Base-by-base conservation (phyloP, 176 grass and related monocot species). In the Avena eriantha region DNA sequence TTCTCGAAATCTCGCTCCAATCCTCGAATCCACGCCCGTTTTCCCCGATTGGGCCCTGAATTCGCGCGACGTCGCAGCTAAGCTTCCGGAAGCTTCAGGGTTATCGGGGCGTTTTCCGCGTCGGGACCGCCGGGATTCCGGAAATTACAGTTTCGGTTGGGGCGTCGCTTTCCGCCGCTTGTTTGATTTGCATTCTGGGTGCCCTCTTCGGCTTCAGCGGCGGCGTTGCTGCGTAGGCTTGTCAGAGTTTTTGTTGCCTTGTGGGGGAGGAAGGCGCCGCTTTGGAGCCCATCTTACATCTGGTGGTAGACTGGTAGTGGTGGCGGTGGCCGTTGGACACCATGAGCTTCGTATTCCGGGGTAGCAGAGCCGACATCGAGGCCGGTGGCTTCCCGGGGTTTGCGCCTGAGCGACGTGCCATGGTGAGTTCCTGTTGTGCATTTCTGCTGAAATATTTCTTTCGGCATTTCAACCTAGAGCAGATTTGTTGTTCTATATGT, bases 281-380 rank as follows among this genome's bases (percentile, higher is more conserved):
- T 88, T 90, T 84, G 79, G 60, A 82, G 67, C 70, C 43, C 82
- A 75, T 59, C 49, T 67, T 73, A 18, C 18, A 22, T 11, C 61
- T 51, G 23, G 67, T 39, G 46, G 73, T 45, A 50, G 57, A 19
- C 57, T 39, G 46, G 73, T 45, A 50, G 57, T 34, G 73, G 13
- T 12, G 82, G 24, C 76, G 66, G 43, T 57, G 55, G 43, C 45
- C 76, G 81, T 76, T 80, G 31, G 83, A 47, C 79, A 39, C 51
- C 68, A 99, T 99, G 97, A 99, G 93, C 43, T 99, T 92, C 77
- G 94, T 96, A 24, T 94, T 99, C 81, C 89, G 97, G 53, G 94
- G 92, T 34, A 96, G 76, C 86, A 89, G 97, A 83, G 64, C 65
- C 11, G 97, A 96, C 72, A 90, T 91, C n/a, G 94, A 91, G 72